Conservation (phyloP, 2,329 filamentous ascomycete species). For the Fusarium caatingaense region DNA sequence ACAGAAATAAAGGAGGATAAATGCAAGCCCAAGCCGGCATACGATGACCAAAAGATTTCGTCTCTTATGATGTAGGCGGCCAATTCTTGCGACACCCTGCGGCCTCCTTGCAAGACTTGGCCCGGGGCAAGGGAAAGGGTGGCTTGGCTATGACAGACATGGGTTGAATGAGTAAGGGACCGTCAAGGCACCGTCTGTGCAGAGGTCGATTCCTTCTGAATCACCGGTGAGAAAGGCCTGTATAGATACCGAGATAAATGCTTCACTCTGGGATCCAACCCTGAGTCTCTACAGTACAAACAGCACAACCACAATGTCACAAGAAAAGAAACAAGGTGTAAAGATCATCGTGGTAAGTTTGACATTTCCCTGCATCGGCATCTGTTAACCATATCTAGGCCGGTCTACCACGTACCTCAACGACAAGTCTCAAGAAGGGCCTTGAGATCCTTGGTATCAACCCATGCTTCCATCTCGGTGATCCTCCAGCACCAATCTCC, state of each 20-base stretch:
- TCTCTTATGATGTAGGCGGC: no score
- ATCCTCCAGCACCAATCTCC: slow-evolving; percentile 30
- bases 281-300: neutral
- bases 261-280: neutral
- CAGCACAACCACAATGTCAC: slow-evolving; percentile 2
- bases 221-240: neutral
- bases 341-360: slow-evolving; percentile 36
- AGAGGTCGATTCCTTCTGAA: neutral
- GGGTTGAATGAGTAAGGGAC: neutral
- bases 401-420: slow-evolving; percentile 32
- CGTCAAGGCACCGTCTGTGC: neutral
- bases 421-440: slow-evolving; percentile 38
- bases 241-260: slow-evolving; percentile 12
- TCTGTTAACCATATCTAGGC: slow-evolving; percentile 11
- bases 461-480: slow-evolving; percentile 36
- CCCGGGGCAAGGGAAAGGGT: neutral
- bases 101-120: neutral
- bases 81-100: no score
- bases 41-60: no score
- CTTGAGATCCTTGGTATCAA: slow-evolving; percentile 29
- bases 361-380: neutral
- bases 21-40: no score
- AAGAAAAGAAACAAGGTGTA: slow-evolving; percentile 1
- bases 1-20: no score
- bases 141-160: neutral